Evolutionary conservation across 176 grass and related monocot species (phyloP).

Genomic region (Puccinellia tenuiflora): DNA sequence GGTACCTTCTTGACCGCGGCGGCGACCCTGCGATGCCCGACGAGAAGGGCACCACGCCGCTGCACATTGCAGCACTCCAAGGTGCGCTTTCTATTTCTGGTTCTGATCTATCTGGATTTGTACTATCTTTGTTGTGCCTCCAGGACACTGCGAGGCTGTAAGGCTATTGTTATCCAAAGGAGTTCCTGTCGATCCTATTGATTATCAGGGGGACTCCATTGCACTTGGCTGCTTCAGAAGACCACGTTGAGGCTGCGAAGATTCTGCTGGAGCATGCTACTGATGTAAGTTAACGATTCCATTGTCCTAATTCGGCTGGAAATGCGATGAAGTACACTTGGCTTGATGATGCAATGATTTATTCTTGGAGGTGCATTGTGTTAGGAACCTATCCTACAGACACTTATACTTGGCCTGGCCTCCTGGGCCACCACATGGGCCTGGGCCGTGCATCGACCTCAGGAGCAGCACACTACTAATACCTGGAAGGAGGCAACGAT

Average conservation of each 20-base stretch:
- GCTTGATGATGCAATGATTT: neutral
- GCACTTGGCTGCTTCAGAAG: constrained; percentile 13
- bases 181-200: constrained; percentile 5
- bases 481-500: too few species aligned
- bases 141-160: constrained; percentile 11
- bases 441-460: too few species aligned
- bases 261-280: constrained; percentile 41
- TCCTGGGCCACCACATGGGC: too few species aligned
- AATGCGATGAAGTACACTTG: neutral
- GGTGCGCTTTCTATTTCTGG: neutral
- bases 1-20: constrained; percentile 30
- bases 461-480: too few species aligned
- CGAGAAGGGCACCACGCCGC: neutral
- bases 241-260: neutral
- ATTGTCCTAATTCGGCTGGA: too few species aligned
- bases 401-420: too few species aligned
- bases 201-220: constrained; percentile 17
- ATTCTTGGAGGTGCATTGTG: neutral
- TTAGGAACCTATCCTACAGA: too few species aligned
- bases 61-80: neutral
- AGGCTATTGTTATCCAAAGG: constrained; percentile 34
- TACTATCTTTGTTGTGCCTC: neutral
- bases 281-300: constrained; percentile 30
- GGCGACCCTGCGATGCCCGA: constrained; percentile 10
- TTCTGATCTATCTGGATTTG: neutral